phyloP scores from a whole-genome alignment of 768 basidiomycete species.

The Termitomyces sp. region DNA sequence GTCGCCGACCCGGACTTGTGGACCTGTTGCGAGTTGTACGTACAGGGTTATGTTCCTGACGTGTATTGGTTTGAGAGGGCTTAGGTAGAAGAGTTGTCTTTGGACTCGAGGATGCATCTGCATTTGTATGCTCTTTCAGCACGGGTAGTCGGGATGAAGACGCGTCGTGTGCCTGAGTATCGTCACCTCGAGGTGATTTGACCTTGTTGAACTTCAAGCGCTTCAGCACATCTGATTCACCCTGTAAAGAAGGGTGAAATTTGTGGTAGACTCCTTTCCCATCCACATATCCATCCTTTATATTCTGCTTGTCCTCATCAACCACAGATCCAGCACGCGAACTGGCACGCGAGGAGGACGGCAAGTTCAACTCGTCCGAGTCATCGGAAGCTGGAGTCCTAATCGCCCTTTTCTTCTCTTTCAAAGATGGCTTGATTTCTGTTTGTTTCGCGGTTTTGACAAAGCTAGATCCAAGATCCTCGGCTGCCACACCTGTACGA shows the following conservation, averaged over 20 bases:
- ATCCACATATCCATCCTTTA: conserved; percentile 10
- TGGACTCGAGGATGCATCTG: neutral
- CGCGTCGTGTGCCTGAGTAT: neutral
- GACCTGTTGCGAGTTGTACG: neutral
- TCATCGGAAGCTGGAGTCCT: neutral
- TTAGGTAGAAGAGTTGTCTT: neutral
- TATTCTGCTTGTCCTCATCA: conserved; percentile 12
- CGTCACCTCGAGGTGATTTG: conserved; percentile 15
- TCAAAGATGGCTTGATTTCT: neutral
- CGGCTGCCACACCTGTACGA: conserved; percentile 9
- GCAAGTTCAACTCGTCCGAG: conserved; percentile 20
- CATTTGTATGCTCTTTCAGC: neutral
- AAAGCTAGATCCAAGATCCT: conserved; percentile 20
- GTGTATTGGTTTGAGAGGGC: neutral
- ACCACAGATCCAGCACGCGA: conserved; percentile 14
- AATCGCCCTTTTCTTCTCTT: neutral
- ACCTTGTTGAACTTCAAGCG: conserved; percentile 34
- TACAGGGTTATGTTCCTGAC: conserved; percentile 1
- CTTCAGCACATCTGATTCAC: conserved; percentile 15
- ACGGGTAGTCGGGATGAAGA: conserved; percentile 2
- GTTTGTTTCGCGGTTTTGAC: neutral
- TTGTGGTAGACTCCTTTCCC: conserved; percentile 1
- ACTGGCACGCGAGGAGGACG: conserved; percentile 14
- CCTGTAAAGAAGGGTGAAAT: neutral
- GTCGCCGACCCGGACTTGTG: conserved; percentile 2